Percentiles rank a stretch among this genome's conserved stretches.
phyloP scores from a whole-genome alignment of 78 protist species.

The Guillardia theta region DNA sequence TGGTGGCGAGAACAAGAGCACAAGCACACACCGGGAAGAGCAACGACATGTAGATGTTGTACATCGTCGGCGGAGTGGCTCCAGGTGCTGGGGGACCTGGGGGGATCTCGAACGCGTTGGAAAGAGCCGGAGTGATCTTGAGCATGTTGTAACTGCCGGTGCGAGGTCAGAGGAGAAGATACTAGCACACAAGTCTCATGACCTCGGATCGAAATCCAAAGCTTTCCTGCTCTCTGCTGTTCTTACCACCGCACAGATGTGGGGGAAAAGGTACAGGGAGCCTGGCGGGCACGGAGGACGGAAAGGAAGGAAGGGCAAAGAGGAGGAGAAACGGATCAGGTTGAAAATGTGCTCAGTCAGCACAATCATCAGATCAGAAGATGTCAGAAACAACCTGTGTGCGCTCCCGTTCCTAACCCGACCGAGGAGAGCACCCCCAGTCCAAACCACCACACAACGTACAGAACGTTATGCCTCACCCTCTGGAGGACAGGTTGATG shows the following conservation, averaged over 20 bases:
- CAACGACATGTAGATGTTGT: no score
- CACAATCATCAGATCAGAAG: no score
- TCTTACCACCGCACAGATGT: conserved; percentile 13
- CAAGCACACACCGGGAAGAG: no score
- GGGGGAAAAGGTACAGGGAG: conserved; percentile 1
- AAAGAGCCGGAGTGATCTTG: no score
- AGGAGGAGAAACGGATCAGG: not conserved
- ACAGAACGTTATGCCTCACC: not conserved
- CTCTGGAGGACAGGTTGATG: not conserved
- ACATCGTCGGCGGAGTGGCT: no score
- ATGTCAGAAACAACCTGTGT: no score
- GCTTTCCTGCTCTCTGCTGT: not conserved
- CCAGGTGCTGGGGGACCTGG: no score
- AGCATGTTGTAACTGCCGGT: no score
- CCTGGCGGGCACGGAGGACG: not conserved
- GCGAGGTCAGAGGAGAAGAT: no score
- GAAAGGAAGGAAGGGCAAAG: not conserved
- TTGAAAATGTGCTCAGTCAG: no score
- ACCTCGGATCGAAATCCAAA: not conserved
- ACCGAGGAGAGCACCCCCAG: conserved; percentile 21
- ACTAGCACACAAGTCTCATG: no score
- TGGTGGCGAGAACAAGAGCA: not conserved
- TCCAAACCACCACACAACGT: conserved; percentile 15
- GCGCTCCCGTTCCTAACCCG: conserved; percentile 12
- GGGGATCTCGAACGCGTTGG: no score